Percentiles rank a stretch among this genome's conserved stretches.
Evolutionary conservation across 441 rosid species (phyloP).

Genomic region (Erysimum pusillum): DNA sequence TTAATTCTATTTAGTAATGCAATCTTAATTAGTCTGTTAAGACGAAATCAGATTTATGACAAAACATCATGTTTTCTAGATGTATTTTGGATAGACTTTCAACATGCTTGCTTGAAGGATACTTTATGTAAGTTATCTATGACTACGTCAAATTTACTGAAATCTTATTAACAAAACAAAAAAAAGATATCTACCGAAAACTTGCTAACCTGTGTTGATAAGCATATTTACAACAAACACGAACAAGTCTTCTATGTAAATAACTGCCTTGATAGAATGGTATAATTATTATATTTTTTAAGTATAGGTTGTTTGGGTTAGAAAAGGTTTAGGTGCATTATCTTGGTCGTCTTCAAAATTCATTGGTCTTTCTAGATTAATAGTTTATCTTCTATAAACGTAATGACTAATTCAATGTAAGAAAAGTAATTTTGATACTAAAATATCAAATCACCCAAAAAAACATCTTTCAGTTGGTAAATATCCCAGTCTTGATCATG

Average conservation of each 20-base stretch:
- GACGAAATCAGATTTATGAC: neutral
- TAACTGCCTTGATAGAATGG: neutral
- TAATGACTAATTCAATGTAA: slow-evolving; percentile 16
- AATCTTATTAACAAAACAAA: too few relatives aligned
- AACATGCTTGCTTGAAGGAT: neutral
- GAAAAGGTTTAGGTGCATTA: neutral
- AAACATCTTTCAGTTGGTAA: neutral
- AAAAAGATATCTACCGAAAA: too few relatives aligned
- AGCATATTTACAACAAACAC: neutral
- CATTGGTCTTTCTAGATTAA: neutral
- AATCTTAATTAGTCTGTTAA: too few relatives aligned
- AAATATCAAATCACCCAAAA: neutral
- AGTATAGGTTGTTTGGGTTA: neutral
- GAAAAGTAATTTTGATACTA: neutral
- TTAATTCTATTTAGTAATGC: too few relatives aligned
- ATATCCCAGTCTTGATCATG: slow-evolving; percentile 3
- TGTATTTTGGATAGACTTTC: too few relatives aligned
- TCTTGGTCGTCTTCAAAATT: too few relatives aligned
- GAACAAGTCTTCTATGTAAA: slow-evolving; percentile 3
- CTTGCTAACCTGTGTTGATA: neutral
- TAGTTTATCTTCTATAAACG: neutral
- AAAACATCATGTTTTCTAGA: neutral
- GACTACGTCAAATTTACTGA: neutral
- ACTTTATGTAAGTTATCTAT: neutral
- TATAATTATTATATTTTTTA: too few relatives aligned